Evolutionary conservation across 176 grass and related monocot species (phyloP).

Genomic region (Phragmites australis): DNA sequence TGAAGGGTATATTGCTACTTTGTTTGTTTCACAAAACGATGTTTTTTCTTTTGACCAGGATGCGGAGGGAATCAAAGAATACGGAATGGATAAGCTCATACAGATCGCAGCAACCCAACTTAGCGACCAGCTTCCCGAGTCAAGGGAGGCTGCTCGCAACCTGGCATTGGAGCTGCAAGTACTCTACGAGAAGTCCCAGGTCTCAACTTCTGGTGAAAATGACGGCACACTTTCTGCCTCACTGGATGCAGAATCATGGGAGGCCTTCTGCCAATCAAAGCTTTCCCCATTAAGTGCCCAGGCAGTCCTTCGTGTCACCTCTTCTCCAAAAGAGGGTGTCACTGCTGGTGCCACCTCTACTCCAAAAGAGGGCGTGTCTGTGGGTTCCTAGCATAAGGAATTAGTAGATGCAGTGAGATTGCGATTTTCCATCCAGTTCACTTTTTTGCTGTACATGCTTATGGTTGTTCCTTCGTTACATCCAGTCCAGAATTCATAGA

Average conservation of each 20-base stretch:
- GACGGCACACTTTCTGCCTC: background rate
- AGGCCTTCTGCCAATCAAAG: slow-evolving; percentile 76
- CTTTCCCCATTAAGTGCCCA: slow-evolving; percentile 72
- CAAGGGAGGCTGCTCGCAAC: slow-evolving; percentile 94
- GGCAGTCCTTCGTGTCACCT: slow-evolving; percentile 81
- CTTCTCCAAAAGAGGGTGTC: slow-evolving; percentile 52
- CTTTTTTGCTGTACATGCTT: slow-evolving; percentile 57
- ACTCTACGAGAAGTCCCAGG: slow-evolving; percentile 59
- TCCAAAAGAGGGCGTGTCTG: slow-evolving; percentile 53
- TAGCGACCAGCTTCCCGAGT: slow-evolving; percentile 96
- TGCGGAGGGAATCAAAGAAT: slow-evolving; percentile 61
- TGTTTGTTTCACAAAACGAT: background rate
- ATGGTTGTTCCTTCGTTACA: slow-evolving; percentile 31
- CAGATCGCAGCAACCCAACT: slow-evolving; percentile 87
- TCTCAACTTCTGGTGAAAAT: slow-evolving; percentile 39
- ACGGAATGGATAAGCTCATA: slow-evolving; percentile 79
- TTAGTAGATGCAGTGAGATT: slow-evolving; percentile 21
- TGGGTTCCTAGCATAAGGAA: slow-evolving; percentile 56
- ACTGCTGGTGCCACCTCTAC: slow-evolving; percentile 49
- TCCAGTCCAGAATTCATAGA: background rate
- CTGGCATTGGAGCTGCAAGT: slow-evolving; percentile 72
- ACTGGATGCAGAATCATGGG: slow-evolving; percentile 70
- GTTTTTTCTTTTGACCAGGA: slow-evolving; percentile 31
- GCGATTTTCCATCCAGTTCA: slow-evolving; percentile 28
- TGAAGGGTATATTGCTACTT: background rate